Evolutionary conservation across 192 early-diverging fungal species (phyloP).

Genomic region (Entomortierella chlamydospora): DNA sequence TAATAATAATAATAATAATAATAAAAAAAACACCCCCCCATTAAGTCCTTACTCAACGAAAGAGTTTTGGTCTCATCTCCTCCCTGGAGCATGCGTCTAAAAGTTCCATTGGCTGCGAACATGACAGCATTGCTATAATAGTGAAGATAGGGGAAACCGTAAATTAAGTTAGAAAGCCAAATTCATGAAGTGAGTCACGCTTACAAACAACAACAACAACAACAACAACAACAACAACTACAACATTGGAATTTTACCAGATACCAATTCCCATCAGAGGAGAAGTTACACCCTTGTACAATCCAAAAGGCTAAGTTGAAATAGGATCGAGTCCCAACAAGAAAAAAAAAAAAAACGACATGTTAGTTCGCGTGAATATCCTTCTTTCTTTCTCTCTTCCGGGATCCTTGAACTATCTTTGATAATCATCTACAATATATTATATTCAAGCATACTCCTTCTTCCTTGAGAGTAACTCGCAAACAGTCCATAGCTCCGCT

Average conservation of each 20-base stretch:
- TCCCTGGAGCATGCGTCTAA: conserved; percentile 66
- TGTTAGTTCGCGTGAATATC: neutral
- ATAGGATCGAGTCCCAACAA: too few species aligned
- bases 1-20: neutral
- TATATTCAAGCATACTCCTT: conserved; percentile 58
- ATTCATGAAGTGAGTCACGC: conserved; percentile 20
- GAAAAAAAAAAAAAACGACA: too few species aligned
- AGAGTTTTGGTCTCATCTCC: conserved; percentile 56
- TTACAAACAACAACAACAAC: neutral
- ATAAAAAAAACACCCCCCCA: neutral
- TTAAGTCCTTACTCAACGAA: conserved; percentile 66
- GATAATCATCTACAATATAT: too few species aligned
- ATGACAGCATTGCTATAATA: conserved; percentile 72
- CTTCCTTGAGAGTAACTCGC: conserved; percentile 60
- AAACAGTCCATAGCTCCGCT: conserved; percentile 70
- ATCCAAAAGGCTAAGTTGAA: conserved; percentile 58
- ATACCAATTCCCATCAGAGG: conserved; percentile 78
- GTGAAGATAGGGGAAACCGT: neutral
- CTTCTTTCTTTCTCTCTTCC: too few species aligned
- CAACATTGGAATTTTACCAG: conserved; percentile 59
- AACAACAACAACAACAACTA: neutral
- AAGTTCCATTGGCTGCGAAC: conserved; percentile 73
- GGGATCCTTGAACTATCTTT: too few species aligned
- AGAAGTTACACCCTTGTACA: conserved; percentile 80
- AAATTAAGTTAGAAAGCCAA: conserved; percentile 2